Base-by-base conservation (phyloP, 371 early-diverging fungal genomes). In the Nosema granulosis region DNA sequence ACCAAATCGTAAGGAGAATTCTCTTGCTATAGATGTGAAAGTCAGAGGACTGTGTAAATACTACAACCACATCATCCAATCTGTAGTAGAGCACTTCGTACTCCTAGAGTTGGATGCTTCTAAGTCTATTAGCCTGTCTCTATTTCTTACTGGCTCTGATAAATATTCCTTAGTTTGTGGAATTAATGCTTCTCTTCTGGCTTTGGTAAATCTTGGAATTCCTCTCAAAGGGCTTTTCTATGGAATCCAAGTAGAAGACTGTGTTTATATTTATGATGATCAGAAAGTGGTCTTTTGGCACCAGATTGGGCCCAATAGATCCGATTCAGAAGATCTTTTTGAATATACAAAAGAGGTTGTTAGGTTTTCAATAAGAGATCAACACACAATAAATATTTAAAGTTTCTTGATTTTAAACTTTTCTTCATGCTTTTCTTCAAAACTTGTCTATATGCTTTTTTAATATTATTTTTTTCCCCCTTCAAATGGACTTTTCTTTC, bases 81-180 rank as follows among this genome's bases (percentile, higher is more conserved):
- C n/a, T n/a, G n/a, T n/a, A n/a, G n/a, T n/a, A n/a, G n/a, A n/a
- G n/a, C n/a, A n/a, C n/a, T n/a, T n/a, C n/a, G n/a, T n/a, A n/a
- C n/a, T n/a, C n/a, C n/a, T n/a, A n/a, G n/a, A n/a, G n/a, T n/a
- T n/a, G n/a, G n/a, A n/a, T n/a, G n/a, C n/a, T n/a, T n/a, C n/a
- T n/a, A n/a, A n/a, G n/a, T n/a, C n/a, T n/a, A n/a, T n/a, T n/a
- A n/a, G n/a, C n/a, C n/a, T n/a, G n/a, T n/a, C n/a, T n/a, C n/a
- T n/a, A n/a, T n/a, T n/a, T n/a, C n/a, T n/a, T n/a, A n/a, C n/a
- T n/a, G n/a, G n/a, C n/a, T n/a, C n/a, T n/a, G n/a, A n/a, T n/a
- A n/a, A n/a, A n/a, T n/a, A 78, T 57, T 58, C 68, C 3, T 35
- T 78, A 32, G 68, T 34, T 37, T 78, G 78, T 73, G 73, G 74